phyloP scores from a whole-genome alignment of 148 eudicot species.

The Rhododendron vialii region DNA sequence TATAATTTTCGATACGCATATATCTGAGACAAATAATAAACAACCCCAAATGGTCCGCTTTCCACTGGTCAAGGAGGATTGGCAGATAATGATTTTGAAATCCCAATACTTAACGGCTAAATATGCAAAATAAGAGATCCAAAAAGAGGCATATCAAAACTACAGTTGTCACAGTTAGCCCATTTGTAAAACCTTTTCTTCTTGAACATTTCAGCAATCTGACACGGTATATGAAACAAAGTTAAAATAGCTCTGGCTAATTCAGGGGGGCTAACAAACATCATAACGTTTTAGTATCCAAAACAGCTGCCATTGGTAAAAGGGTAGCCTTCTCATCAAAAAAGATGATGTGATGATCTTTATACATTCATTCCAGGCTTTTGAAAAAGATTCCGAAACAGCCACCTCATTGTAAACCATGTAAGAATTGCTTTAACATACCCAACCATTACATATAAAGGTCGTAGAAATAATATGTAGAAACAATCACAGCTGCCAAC shows the following conservation, averaged over 20 bases:
- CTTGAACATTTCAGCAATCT: neutral
- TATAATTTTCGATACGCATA: neutral
- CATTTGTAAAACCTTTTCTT: neutral
- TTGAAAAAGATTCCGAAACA: neutral
- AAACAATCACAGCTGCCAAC: neutral
- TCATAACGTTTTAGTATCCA: neutral
- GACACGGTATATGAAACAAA: neutral
- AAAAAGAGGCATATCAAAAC: neutral
- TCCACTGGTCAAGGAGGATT: neutral
- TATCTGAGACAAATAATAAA: conserved; percentile 6
- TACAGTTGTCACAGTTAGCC: neutral
- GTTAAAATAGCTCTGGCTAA: conserved; percentile 1
- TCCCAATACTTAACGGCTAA: neutral
- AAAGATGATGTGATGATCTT: neutral
- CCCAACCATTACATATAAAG: neutral
- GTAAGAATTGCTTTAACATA: neutral
- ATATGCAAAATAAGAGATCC: neutral
- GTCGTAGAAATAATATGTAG: neutral
- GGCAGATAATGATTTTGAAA: neutral
- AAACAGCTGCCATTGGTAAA: neutral
- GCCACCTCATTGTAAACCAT: neutral
- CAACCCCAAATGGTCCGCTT: neutral
- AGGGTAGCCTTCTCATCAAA: neutral
- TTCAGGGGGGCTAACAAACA: neutral
- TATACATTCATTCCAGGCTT: neutral